These are phyloP conservation scores for Neoconidiobolus thromboides DNA, from an alignment of 371 early-diverging fungal species.

Conservation along the genomic window DNA sequence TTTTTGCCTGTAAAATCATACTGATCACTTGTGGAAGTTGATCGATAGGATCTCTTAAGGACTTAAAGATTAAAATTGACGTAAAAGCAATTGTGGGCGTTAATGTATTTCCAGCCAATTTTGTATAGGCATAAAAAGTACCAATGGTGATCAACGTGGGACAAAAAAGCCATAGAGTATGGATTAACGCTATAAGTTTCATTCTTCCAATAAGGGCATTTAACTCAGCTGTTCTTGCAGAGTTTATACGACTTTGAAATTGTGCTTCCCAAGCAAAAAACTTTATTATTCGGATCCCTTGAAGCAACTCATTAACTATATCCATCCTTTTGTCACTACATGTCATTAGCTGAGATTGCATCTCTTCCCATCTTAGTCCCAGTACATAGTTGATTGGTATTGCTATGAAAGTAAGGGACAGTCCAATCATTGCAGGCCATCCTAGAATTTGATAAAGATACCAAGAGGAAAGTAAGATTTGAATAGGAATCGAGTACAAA, in stretches of 20 bases:
- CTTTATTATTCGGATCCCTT: slow-evolving; percentile 50
- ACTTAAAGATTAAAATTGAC: slow-evolving; percentile 29
- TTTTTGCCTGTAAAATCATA: slow-evolving; percentile 24
- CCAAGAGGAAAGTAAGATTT: slow-evolving; percentile 20
- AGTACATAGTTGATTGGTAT: slow-evolving; percentile 29
- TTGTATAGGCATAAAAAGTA: slow-evolving; percentile 33
- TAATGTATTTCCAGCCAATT: slow-evolving; percentile 28
- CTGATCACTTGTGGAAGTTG: slow-evolving; percentile 30
- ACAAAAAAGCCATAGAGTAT: slow-evolving; percentile 18
- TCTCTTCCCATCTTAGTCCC: slow-evolving; percentile 21
- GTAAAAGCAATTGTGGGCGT: slow-evolving; percentile 42
- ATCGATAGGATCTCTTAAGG: slow-evolving; percentile 30
- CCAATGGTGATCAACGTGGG: slow-evolving; percentile 31
- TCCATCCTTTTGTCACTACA: slow-evolving; percentile 24
- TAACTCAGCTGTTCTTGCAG: slow-evolving; percentile 27
- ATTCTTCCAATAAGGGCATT: slow-evolving; percentile 15
- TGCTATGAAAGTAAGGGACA: slow-evolving; percentile 20
- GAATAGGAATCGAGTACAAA: slow-evolving; percentile 28
- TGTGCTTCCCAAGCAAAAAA: slow-evolving; percentile 47
- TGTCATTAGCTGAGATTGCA: slow-evolving; percentile 8
- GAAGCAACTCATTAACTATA: slow-evolving; percentile 25
- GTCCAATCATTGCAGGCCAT: slow-evolving; percentile 22
- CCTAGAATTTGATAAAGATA: slow-evolving; percentile 31
- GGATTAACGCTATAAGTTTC: slow-evolving; percentile 21
- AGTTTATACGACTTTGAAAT: slow-evolving; percentile 25